Conservation (phyloP, 352 stramenopile genomes). For the Phytopythium kandeliae region DNA sequence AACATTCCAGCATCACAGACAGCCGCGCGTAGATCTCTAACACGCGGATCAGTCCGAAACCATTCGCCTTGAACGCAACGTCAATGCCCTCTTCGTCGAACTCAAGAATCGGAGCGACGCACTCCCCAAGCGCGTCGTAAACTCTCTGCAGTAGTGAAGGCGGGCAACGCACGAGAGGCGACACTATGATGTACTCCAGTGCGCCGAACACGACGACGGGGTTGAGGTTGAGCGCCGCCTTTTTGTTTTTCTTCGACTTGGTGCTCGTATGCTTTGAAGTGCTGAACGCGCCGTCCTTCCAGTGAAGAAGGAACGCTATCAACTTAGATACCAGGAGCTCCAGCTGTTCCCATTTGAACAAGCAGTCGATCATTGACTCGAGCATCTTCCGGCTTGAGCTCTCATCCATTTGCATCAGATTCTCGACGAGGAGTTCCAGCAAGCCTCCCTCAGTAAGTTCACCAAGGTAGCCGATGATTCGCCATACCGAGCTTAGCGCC, state of each 20-base stretch:
- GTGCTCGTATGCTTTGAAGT: background rate
- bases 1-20: conserved; percentile 41
- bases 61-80: conserved; percentile 37
- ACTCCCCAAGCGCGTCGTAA: conserved; percentile 27
- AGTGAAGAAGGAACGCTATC: conserved; percentile 49
- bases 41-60: conserved; percentile 58
- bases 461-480: conserved; percentile 62
- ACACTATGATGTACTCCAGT: conserved; percentile 59
- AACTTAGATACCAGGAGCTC: conserved; percentile 58
- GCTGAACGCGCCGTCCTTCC: conserved; percentile 43
- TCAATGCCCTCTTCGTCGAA: conserved; percentile 33
- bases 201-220: conserved; percentile 56
- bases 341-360: conserved; percentile 71
- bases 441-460: conserved; percentile 53
- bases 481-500: conserved; percentile 67
- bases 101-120: conserved; percentile 40
- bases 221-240: conserved; percentile 31
- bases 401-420: conserved; percentile 71
- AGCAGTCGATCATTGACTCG: conserved; percentile 75
- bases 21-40: conserved; percentile 71
- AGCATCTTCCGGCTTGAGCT: conserved; percentile 66
- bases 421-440: conserved; percentile 52
- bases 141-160: conserved; percentile 45
- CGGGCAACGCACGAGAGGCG: conserved; percentile 36
- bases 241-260: conserved; percentile 35